These are phyloP conservation scores for Scedosporium minutisporum DNA, from an alignment of 2,329 filamentous ascomycete genomes.

Conservation along the genomic window DNA sequence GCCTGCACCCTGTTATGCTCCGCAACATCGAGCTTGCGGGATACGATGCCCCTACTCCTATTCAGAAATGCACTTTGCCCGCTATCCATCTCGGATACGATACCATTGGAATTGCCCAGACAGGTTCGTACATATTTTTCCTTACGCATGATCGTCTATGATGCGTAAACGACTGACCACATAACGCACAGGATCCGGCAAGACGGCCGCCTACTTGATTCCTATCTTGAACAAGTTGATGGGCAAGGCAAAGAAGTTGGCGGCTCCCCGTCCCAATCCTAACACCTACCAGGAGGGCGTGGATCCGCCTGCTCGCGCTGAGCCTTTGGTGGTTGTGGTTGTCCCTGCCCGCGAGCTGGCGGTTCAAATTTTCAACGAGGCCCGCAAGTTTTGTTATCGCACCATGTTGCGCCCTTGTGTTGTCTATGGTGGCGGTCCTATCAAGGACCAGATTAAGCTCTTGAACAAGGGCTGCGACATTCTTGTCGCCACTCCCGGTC, in stretches of 20 bases:
- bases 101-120: constrained; percentile 84
- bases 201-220: constrained; percentile 87
- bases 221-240: constrained; percentile 85
- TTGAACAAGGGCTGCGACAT: constrained; percentile 81
- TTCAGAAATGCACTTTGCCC: constrained; percentile 78
- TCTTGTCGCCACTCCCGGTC: constrained; percentile 78
- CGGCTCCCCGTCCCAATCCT: constrained; percentile 64
- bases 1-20: constrained; percentile 74
- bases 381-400: constrained; percentile 85
- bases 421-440: constrained; percentile 73
- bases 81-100: constrained; percentile 69
- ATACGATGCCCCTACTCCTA: constrained; percentile 69
- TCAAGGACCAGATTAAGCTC: constrained; percentile 59
- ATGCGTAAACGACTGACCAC: not conserved
- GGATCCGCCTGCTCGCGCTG: constrained; percentile 52
- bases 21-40: constrained; percentile 66
- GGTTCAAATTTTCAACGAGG: constrained; percentile 91
- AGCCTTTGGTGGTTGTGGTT: constrained; percentile 80
- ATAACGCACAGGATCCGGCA: constrained; percentile 66
- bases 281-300: constrained; percentile 39
- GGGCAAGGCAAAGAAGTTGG: constrained; percentile 88
- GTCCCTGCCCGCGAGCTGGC: constrained; percentile 83
- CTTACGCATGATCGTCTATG: not conserved
- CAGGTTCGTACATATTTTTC: constrained; percentile 44
- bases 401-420: constrained; percentile 90